Conservation (phyloP, 208 protist genomes). For the Leishmania gerbilli region DNA sequence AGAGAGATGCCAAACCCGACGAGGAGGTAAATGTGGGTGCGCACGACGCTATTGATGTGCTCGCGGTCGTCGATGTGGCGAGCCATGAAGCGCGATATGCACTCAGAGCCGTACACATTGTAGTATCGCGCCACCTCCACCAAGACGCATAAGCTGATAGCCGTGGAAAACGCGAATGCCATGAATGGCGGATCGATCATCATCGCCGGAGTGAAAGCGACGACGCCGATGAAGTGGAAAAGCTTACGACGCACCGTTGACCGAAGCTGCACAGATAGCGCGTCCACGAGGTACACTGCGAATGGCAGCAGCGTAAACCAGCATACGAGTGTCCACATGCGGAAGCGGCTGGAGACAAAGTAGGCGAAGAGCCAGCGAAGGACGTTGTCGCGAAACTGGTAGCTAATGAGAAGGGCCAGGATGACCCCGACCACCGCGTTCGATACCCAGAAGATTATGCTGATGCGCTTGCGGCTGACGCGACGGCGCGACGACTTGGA, state of each 20-base stretch:
- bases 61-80: conserved; percentile 84
- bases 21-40: conserved; percentile 90
- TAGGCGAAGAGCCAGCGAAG: conserved; percentile 73
- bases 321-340: conserved; percentile 50
- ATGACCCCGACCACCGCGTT: conserved; percentile 34
- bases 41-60: conserved; percentile 58
- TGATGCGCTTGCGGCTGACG: conserved; percentile 68
- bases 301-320: conserved; percentile 65
- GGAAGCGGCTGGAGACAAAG: conserved; percentile 60
- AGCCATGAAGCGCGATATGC: conserved; percentile 54
- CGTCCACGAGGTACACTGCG: conserved; percentile 52
- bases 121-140: conserved; percentile 73
- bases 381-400: conserved; percentile 65
- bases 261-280: conserved; percentile 43
- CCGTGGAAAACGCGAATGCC: conserved; percentile 72
- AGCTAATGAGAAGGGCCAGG: conserved; percentile 42
- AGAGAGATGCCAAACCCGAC: conserved; percentile 73
- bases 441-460: conserved; percentile 59
- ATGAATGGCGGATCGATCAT: conserved; percentile 87
- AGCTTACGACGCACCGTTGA: conserved; percentile 78
- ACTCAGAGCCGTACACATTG: conserved; percentile 59
- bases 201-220: conserved; percentile 73
- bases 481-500: conserved; percentile 73
- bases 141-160: conserved; percentile 50
- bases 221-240: conserved; percentile 89